Evolutionary conservation across 23 red algal genomes (phyloP).

Genomic region (Gracilaria vermiculophylla): DNA sequence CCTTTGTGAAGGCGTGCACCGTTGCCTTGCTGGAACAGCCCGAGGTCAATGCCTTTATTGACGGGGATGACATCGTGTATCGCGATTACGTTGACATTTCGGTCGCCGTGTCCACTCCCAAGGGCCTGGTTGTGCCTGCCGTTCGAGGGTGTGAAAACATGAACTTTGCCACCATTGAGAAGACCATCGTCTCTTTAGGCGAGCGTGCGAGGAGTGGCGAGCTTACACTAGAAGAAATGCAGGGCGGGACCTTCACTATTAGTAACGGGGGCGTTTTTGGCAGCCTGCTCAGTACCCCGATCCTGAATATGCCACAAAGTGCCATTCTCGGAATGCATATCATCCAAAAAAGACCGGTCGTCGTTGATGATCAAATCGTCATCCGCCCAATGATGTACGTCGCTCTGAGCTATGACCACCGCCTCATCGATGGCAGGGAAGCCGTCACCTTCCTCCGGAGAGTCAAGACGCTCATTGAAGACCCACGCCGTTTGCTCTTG

Average conservation of each 20-base stretch:
- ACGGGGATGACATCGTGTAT: conserved; percentile 98
- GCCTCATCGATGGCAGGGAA: conserved; percentile 98
- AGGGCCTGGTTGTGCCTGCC: conserved; percentile 93
- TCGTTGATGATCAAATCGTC: conserved; percentile 88
- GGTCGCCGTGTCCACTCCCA: conserved; percentile 94
- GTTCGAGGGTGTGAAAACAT: conserved; percentile 90
- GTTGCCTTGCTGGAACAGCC: conserved; percentile 93
- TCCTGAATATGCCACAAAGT: conserved; percentile 99
- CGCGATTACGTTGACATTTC: conserved; percentile 99
- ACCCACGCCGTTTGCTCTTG: conserved; percentile 92
- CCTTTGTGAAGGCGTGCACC: conserved; percentile 95
- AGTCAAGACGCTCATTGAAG: conserved; percentile 96
- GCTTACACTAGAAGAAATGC: conserved; percentile 93
- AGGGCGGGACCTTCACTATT: conserved; percentile 99
- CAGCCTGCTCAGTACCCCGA: conserved; percentile 88
- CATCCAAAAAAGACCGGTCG: conserved; percentile 95
- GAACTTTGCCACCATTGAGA: conserved; percentile 97
- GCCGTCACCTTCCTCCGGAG: conserved; percentile 95
- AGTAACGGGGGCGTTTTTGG: conserved; percentile 99
- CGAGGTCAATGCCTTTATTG: conserved; percentile 97
- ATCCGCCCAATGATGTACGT: conserved; percentile 99
- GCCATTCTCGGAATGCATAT: conserved; percentile 99
- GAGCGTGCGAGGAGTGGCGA: conserved; percentile 78
- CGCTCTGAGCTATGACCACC: conserved; percentile 97
- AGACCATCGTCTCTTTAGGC: conserved; percentile 79